These are phyloP conservation scores for Auriscalpium microsporum DNA, from an alignment of 768 basidiomycete species.

Conservation along the genomic window DNA sequence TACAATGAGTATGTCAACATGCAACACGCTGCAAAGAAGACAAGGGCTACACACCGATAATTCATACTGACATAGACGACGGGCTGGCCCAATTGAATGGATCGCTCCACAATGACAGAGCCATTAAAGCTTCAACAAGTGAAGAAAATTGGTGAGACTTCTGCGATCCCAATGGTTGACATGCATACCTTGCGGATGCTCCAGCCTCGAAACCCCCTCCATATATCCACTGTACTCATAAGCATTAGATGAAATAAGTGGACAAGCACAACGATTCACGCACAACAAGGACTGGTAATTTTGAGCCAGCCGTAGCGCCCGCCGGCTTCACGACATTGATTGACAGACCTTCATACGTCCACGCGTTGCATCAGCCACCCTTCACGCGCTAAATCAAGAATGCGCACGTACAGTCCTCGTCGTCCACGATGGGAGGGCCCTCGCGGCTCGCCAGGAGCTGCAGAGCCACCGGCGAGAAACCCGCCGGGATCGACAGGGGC, in stretches of 20 bases:
- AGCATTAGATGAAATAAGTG: not conserved
- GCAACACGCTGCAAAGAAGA: not conserved
- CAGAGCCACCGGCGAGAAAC: not conserved
- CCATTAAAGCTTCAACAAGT: slow-evolving; percentile 5
- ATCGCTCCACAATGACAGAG: slow-evolving; percentile 10
- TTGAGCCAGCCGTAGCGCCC: not conserved
- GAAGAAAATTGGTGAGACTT: not conserved
- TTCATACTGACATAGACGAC: slow-evolving; percentile 15
- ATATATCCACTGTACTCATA: slow-evolving; percentile 15
- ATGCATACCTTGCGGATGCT: not conserved
- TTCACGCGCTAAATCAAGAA: too few relatives aligned
- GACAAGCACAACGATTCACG: not conserved
- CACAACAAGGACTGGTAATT: slow-evolving; percentile 19
- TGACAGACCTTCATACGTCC: slow-evolving; percentile 12
- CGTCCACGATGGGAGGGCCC: not conserved
- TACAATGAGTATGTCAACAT: not conserved
- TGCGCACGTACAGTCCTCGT: slow-evolving; percentile 15
- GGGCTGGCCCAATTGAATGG: slow-evolving; percentile 12
- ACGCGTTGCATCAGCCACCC: not conserved
- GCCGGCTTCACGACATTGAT: slow-evolving; percentile 16
- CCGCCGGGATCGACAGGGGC: not conserved
- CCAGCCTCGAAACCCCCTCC: not conserved
- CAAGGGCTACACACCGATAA: slow-evolving; percentile 8
- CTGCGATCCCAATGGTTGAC: not conserved
- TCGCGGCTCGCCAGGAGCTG: not conserved